Conservation (phyloP, 768 basidiomycete species). For the Agrocybe praecox region DNA sequence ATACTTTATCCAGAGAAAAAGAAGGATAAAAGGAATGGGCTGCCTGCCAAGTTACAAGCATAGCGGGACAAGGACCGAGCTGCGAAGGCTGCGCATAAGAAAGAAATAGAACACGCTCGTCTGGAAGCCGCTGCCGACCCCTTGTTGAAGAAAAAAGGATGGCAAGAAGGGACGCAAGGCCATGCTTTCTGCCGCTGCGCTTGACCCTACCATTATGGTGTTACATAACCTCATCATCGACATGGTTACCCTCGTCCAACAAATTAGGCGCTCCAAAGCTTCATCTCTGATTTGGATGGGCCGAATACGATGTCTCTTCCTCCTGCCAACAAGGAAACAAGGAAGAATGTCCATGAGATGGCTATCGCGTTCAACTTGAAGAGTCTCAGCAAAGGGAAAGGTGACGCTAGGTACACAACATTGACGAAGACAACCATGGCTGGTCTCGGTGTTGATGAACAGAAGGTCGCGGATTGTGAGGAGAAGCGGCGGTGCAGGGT, state of each 20-base stretch:
- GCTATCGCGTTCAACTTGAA: conserved; percentile 79
- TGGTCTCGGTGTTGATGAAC: conserved; percentile 58
- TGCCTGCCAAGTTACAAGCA: conserved; percentile 59
- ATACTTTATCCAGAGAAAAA: conserved; percentile 32
- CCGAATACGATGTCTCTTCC: conserved; percentile 66
- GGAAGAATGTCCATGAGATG: conserved; percentile 79
- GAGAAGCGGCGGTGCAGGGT: conserved; percentile 36
- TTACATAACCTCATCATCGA: conserved; percentile 59
- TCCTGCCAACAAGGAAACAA: conserved; percentile 71
- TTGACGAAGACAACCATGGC: conserved; percentile 68
- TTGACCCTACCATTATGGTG: conserved; percentile 47
- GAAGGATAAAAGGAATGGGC: conserved; percentile 53
- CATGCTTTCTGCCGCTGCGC: conserved; percentile 56
- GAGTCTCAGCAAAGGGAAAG: conserved; percentile 76
- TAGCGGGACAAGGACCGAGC: conserved; percentile 84
- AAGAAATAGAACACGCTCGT: conserved; percentile 56
- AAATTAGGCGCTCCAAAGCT: conserved; percentile 74
- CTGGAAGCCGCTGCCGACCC: conserved; percentile 65
- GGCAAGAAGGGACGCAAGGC: conserved; percentile 72
- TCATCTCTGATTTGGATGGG: conserved; percentile 59
- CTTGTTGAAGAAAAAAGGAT: conserved; percentile 57
- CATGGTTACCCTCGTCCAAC: conserved; percentile 64
- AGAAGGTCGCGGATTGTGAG: conserved; percentile 53
- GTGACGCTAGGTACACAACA: conserved; percentile 72
- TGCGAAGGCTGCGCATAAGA: conserved; percentile 81